Base-by-base conservation (phyloP, 2,329 filamentous ascomycete genomes). In the Pyrenophora tritici-repentis region DNA sequence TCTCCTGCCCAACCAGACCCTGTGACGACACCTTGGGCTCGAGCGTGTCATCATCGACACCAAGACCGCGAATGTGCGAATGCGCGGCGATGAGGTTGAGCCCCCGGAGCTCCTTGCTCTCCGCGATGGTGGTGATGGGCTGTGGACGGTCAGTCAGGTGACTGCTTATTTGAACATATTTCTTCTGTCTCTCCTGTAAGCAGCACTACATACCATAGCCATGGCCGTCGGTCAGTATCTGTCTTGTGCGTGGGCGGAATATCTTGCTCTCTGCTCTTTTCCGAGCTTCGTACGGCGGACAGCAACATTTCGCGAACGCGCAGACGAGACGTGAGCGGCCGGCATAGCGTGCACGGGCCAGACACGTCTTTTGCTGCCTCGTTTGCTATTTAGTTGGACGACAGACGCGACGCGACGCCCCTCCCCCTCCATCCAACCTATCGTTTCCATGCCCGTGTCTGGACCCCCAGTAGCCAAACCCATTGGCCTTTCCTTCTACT, bases 71-170 rank as follows among this genome's bases (percentile, higher is more conserved):
- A 70, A 99, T 97, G 76, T 99, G 94, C 50, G 94, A 99, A 80
- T 99, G 94, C 53, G 94, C 93, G 56, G 94, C 94, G 75, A 99
- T 96, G 77, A 99, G 88, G 77, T 96, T 97, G 71, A 99, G 86
- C 60, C 92, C 92, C 66, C 92, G 88, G 73, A 97, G 88, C 84
- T 97, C 93, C 78, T 94, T 96, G 76, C 86, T 89, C 82, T 97
- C 93, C 72, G 91, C 90, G 75, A 97, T 86, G 67, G 94, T 97
- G 53, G 86, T 86, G 66, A 90, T 90, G 51, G 70, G 70, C 70
- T 73, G 29, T 18, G 48, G 18, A 2, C 3, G 38, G 58, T 70
- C 35, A 68, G 65, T 47, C 42, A 37, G 3, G 8, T 26, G 29
- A 20, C 4, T 2, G 16, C 16, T 24, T 20, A 20, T 20, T 20